phyloP scores from a whole-genome alignment of 805 yeast genomes.

The Kuraishia ogatae region DNA sequence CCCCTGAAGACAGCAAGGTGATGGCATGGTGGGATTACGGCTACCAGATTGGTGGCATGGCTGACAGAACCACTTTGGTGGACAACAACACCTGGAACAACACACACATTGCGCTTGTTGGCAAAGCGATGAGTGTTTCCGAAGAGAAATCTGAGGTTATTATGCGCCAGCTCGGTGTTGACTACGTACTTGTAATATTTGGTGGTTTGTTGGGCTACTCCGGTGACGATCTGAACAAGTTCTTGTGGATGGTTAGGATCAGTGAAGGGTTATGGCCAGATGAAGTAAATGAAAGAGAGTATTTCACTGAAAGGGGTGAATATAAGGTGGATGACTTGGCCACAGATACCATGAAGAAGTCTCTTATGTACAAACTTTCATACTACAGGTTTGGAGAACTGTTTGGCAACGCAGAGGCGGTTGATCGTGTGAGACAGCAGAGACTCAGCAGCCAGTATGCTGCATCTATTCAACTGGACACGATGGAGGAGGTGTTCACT shows the following conservation, averaged over 20 bases:
- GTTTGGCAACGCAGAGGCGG: slow-evolving; percentile 50
- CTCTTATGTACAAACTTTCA: slow-evolving; percentile 91
- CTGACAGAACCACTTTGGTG: slow-evolving; percentile 95
- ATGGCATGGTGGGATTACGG: slow-evolving; percentile 99
- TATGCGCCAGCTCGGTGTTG: slow-evolving; percentile 86
- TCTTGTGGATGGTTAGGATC: slow-evolving; percentile 97
- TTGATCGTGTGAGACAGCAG: slow-evolving; percentile 88
- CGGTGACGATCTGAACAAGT: slow-evolving; percentile 95
- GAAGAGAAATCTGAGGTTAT: slow-evolving; percentile 88
- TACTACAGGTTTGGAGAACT: slow-evolving; percentile 79
- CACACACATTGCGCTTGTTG: slow-evolving; percentile 98
- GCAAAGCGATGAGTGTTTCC: slow-evolving; percentile 90
- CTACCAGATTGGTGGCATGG: slow-evolving; percentile 99
- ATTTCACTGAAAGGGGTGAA: slow-evolving; percentile 79
- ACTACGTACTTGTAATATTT: slow-evolving; percentile 84
- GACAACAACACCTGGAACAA: slow-evolving; percentile 99
- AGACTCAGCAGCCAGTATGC: slow-evolving; percentile 23
- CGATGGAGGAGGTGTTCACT: slow-evolving; percentile 90
- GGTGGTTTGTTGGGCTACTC: slow-evolving; percentile 92
- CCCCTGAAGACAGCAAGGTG: slow-evolving; percentile 89
- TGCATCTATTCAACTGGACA: slow-evolving; percentile 49
- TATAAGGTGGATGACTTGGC: slow-evolving; percentile 81
- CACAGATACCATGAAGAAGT: slow-evolving; percentile 75
- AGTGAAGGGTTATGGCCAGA: slow-evolving; percentile 99
- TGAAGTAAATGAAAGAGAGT: slow-evolving; percentile 82